These are phyloP conservation scores for Fomitopsis palustris DNA, from an alignment of 1,284 basidiomycete genomes.

Conservation along the genomic window DNA sequence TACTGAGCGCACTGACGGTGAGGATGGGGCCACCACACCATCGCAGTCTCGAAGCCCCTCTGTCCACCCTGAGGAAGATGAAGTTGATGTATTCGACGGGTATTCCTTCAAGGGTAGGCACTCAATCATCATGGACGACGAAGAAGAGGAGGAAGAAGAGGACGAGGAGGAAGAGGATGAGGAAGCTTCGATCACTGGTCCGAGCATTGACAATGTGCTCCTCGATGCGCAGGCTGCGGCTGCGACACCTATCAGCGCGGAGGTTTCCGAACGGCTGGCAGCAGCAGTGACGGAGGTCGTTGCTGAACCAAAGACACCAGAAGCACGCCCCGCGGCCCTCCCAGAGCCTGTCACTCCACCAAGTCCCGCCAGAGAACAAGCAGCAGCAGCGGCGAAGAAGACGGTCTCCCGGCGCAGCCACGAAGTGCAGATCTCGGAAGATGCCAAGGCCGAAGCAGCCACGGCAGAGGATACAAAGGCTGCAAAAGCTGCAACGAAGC, in stretches of 20 bases:
- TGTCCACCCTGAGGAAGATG: constrained; percentile 47
- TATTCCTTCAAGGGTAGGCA: constrained; percentile 86
- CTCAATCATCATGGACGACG: constrained; percentile 72
- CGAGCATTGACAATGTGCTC: constrained; percentile 22
- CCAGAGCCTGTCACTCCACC: constrained; percentile 29
- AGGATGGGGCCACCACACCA: constrained; percentile 65
- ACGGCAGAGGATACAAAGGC: constrained; percentile 8
- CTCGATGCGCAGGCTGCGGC: constrained; percentile 16
- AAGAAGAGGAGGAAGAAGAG: constrained; percentile 48
- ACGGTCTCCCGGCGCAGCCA: constrained; percentile 3
- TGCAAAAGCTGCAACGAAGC: constrained; percentile 26
- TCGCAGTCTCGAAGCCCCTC: constrained; percentile 73
- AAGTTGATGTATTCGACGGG: constrained; percentile 80
- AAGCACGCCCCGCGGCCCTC: constrained; percentile 51
- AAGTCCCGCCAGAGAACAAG: constrained; percentile 11
- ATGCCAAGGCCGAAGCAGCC: not conserved
- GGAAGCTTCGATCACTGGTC: constrained; percentile 16
- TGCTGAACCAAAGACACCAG: constrained; percentile 69
- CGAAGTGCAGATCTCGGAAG: not conserved
- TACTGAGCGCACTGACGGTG: constrained; percentile 68
- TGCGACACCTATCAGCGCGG: constrained; percentile 19
- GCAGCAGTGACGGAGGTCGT: constrained; percentile 29
- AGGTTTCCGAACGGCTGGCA: constrained; percentile 15
- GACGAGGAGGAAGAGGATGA: constrained; percentile 31
- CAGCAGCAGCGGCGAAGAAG: constrained; percentile 11